Percentiles rank a stretch among this genome's conserved stretches.
phyloP scores from a whole-genome alignment of 2,329 filamentous ascomycete genomes.

The Colletotrichum sp. region DNA sequence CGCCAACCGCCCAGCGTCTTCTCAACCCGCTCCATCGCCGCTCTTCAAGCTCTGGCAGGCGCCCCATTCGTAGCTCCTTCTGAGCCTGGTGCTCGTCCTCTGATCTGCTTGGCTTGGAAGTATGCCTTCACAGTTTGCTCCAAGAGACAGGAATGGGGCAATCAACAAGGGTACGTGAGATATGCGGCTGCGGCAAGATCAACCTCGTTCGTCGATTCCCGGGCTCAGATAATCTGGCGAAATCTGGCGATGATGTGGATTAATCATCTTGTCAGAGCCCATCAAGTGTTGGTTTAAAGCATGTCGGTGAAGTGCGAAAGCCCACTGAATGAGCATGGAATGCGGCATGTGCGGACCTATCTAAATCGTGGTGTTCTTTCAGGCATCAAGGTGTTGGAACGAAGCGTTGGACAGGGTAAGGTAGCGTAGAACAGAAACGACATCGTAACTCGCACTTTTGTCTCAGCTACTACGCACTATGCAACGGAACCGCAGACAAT shows the following conservation, averaged over 20 bases:
- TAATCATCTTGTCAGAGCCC: not conserved
- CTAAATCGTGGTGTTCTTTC: not conserved
- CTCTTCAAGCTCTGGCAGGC: not conserved
- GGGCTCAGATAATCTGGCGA: not conserved
- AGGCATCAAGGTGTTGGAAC: not conserved
- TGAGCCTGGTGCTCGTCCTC: not conserved
- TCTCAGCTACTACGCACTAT: not conserved
- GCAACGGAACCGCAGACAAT: not conserved
- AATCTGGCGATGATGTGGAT: not conserved
- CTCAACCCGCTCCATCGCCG: not conserved
- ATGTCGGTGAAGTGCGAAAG: not conserved
- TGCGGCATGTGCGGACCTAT: not conserved
- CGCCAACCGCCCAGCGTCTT: not conserved
- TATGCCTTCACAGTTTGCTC: not conserved
- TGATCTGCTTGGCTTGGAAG: not conserved
- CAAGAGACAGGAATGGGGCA: not conserved
- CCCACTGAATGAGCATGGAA: not conserved
- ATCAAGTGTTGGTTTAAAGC: not conserved
- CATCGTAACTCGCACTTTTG: not conserved
- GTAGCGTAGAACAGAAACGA: not conserved
- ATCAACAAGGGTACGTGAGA: not conserved
- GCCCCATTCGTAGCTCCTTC: not conserved
- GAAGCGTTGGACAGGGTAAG: not conserved
- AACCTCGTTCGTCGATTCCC: not conserved
- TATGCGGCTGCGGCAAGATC: not conserved